Evolutionary conservation across 768 basidiomycete genomes (phyloP).

Genomic region (Xerocomus potaroensis): DNA sequence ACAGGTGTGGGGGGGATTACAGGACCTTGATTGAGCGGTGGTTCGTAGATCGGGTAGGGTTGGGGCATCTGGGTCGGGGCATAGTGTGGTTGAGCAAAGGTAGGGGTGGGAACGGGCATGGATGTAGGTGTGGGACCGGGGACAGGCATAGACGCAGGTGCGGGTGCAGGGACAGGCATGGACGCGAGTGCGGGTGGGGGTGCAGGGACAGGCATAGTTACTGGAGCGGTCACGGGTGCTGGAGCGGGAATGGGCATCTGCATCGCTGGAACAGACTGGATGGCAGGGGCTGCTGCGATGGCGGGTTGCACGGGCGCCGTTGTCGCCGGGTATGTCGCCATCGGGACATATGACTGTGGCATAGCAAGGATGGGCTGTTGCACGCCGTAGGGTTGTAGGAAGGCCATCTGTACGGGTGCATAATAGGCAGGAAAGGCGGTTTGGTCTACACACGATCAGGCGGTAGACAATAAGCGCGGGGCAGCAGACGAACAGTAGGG

Average conservation of each 20-base stretch:
- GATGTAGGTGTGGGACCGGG: background rate
- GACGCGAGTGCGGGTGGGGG: background rate
- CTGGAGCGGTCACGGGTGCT: background rate
- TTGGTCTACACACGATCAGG: slow-evolving; percentile 23
- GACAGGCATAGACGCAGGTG: background rate
- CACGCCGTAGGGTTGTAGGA: slow-evolving; percentile 16
- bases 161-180: background rate
- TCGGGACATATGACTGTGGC: slow-evolving; percentile 26
- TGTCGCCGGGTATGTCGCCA: slow-evolving; percentile 18
- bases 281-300: background rate
- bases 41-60: background rate
- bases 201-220: background rate
- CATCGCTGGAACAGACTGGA: background rate
- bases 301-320: slow-evolving; percentile 11
- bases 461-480: background rate
- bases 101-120: background rate
- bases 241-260: slow-evolving; percentile 3
- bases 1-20: slow-evolving; percentile 18
- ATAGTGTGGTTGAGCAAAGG: background rate
- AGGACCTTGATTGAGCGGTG: background rate
- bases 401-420: slow-evolving; percentile 24
- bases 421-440: slow-evolving; percentile 26
- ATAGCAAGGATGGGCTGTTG: slow-evolving; percentile 29
- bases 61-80: slow-evolving; percentile 21
- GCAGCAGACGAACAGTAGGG: slow-evolving; percentile 22